Conservation (phyloP, 345 rosid species). For the Nasturtium officinale region DNA sequence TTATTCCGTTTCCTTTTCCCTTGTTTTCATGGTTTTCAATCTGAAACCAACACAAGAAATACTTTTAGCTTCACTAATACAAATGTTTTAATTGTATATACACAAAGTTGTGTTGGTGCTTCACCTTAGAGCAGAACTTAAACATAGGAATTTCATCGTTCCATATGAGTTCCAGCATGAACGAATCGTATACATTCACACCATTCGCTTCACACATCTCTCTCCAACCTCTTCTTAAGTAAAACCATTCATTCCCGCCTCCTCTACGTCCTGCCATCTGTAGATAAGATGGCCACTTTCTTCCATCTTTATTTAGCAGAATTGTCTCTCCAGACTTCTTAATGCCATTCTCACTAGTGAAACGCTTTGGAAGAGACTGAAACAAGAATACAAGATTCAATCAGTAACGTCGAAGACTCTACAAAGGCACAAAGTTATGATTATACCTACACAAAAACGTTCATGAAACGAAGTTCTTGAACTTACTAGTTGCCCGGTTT, state of each 20-base stretch:
- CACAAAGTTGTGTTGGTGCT: conserved; percentile 2
- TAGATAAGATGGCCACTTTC: conserved; percentile 35
- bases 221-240: conserved; percentile 41
- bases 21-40: neutral
- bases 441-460: neutral
- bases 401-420: neutral
- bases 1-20: neutral
- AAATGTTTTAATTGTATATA: neutral
- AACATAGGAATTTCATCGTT: conserved; percentile 24
- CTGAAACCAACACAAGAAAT: conserved; percentile 14
- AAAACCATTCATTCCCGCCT: conserved; percentile 22
- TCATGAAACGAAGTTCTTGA: conserved; percentile 8
- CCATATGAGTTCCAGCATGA: conserved; percentile 24
- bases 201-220: conserved; percentile 41
- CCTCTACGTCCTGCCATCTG: conserved; percentile 2
- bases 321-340: conserved; percentile 18
- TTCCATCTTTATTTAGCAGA: conserved; percentile 33
- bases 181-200: conserved; percentile 30
- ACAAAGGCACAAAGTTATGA: conserved; percentile 16
- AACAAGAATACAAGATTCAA: neutral
- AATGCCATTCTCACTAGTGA: conserved; percentile 23
- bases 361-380: conserved; percentile 35
- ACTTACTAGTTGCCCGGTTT: conserved; percentile 37
- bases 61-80: neutral
- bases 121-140: conserved; percentile 39